Evolutionary conservation across 2,329 filamentous ascomycete genomes (phyloP).

Genomic region (Pestalotiopsis sp.): DNA sequence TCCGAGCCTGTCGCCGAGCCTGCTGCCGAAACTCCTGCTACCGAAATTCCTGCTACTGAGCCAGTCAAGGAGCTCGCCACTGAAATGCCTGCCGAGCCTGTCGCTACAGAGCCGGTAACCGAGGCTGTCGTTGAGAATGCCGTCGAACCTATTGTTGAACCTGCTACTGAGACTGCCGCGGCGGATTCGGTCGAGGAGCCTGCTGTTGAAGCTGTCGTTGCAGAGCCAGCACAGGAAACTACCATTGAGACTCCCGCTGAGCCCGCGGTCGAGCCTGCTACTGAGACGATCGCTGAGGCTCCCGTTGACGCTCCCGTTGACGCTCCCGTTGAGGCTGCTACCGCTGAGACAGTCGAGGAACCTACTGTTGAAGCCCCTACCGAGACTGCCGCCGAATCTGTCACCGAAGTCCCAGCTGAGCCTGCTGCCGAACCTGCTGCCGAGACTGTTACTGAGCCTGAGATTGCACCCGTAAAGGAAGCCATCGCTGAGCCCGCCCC

Average conservation of each 20-base stretch:
- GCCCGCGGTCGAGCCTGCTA: not conserved
- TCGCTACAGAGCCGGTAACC: not conserved
- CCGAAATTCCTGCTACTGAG: not conserved
- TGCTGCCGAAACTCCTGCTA: too few relatives aligned
- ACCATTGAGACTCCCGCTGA: not conserved
- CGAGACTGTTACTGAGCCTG: not conserved
- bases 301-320: not conserved
- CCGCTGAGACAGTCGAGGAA: not conserved
- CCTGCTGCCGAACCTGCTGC: not conserved
- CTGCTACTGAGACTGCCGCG: not conserved
- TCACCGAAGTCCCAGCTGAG: not conserved
- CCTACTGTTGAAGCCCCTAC: not conserved
- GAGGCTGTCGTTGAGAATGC: not conserved
- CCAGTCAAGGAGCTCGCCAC: not conserved
- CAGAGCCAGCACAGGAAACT: not conserved
- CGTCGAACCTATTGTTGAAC: not conserved
- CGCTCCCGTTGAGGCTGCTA: too few relatives aligned
- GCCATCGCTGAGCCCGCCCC: not conserved
- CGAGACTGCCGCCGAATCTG: not conserved
- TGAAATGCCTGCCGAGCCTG: not conserved
- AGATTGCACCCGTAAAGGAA: not conserved
- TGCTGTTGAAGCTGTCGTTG: constrained; percentile 6
- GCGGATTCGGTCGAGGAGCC: not conserved
- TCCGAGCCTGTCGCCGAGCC: too few relatives aligned
- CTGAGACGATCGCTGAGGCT: not conserved